These are phyloP conservation scores for Solanum chacoense DNA, from an alignment of 305 asterid species.

Conservation along the genomic window DNA sequence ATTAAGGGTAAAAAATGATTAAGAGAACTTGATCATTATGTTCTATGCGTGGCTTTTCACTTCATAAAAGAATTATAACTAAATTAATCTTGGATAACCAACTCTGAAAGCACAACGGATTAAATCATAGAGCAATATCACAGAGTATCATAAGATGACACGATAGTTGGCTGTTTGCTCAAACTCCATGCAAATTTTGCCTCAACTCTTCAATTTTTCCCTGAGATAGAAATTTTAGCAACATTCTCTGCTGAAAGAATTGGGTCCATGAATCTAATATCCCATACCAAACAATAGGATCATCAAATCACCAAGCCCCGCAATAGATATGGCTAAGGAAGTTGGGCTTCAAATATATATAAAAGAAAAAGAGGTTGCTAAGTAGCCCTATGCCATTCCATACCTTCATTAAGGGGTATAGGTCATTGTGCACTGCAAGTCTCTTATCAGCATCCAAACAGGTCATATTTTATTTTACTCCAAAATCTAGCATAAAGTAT, in stretches of 20 bases:
- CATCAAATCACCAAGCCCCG: neutral
- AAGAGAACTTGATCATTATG: neutral
- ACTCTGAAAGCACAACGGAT: neutral
- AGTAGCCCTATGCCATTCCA: neutral
- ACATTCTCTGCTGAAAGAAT: neutral
- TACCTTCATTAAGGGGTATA: neutral
- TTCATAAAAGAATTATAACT: neutral
- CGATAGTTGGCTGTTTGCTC: neutral
- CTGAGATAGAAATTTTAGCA: neutral
- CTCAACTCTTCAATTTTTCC: neutral
- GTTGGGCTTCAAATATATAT: neutral
- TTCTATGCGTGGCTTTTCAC: neutral
- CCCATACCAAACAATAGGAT: neutral
- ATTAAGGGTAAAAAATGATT: neutral
- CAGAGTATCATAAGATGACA: neutral
- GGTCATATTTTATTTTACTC: neutral
- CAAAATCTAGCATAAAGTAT: neutral
- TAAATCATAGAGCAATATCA: neutral
- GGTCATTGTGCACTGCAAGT: neutral
- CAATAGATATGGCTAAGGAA: neutral
- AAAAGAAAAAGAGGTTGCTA: neutral
- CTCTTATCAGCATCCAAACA: neutral
- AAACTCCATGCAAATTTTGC: neutral
- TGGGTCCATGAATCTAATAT: neutral
- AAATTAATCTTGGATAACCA: neutral